Evolutionary conservation across 2,329 filamentous ascomycete species (phyloP), one percentile per base, ranked within the genome.

Genomic region (Epichloe festucae): DNA sequence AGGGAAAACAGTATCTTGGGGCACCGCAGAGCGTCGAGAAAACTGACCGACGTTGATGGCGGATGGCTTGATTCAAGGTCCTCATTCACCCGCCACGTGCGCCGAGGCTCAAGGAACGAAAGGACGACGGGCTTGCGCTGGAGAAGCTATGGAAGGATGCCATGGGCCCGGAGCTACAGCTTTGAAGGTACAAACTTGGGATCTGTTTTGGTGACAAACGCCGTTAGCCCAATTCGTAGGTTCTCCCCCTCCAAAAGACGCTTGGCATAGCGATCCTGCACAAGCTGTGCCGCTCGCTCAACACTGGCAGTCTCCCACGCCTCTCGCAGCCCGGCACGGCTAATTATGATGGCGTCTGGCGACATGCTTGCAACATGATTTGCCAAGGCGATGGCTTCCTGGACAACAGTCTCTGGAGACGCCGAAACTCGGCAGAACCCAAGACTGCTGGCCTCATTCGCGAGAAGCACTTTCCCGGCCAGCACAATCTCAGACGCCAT

Each of bases 121-220:
- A 31, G 27, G 27, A 7, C 23, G 5, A 6, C 27, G 0, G 7
- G 27, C 27, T 10, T 3, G 27, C 8, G 27, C 27, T 3, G 27
- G 27, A 10, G 27, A 31, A 31, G 27, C 27, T 31, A 31, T 10
- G 27, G 27, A 10, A 10, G 8, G 27, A 31, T 11, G 27, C 8
- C 27, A 31, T 3, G 27, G 8, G 8, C 27, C 27, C 27, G 27
- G 27, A 31, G n/a, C 43, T 45, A 74, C 53, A 78, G 54, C 59
- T 75, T 76, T 1, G 70, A 72, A 31, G 71, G 67, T 46, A 69
- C 69, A 73, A 74, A 77, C 27, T 68, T 58, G 17, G 75, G 74
- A 56, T 68, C 64, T 57, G 70, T 64, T 65, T 76, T 77, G 59
- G 72, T 67, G 38, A 69, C 68, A 67, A 79, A 80, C 5, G 76